Conservation (phyloP, 192 early-diverging fungal species). For the Linnemannia exigua region DNA sequence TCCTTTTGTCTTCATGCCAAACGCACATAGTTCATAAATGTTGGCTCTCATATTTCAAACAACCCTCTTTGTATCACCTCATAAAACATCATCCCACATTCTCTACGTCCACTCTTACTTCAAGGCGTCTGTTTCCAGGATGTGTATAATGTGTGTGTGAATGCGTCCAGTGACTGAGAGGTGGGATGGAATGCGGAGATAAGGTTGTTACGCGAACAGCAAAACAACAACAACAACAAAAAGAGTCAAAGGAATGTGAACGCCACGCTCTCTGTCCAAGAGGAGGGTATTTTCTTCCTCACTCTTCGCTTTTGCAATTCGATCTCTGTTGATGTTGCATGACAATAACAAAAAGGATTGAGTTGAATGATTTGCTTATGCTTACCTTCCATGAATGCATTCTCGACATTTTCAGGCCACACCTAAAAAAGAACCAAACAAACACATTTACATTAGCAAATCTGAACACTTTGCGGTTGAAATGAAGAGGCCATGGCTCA, state of each 20-base stretch:
- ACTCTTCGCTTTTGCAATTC: neutral
- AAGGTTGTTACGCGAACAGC: slow-evolving; percentile 6
- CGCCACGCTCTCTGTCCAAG: neutral
- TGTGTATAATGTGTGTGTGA: neutral
- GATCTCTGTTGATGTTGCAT: no score
- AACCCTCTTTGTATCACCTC: neutral
- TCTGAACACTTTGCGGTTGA: neutral
- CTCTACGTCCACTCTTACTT: slow-evolving; percentile 7
- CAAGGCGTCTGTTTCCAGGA: neutral
- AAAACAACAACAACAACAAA: neutral
- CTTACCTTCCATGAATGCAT: slow-evolving; percentile 73
- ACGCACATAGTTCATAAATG: neutral
- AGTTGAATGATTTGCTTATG: neutral
- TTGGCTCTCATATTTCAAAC: neutral
- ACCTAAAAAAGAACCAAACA: slow-evolving; percentile 47
- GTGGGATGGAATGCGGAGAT: slow-evolving; percentile 37
- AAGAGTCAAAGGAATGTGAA: neutral
- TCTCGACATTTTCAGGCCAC: slow-evolving; percentile 73
- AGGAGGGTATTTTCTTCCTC: neutral
- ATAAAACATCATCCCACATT: slow-evolving; percentile 31
- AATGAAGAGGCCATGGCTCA: neutral
- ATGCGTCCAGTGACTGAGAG: neutral
- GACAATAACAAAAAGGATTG: neutral
- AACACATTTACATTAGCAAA: neutral
- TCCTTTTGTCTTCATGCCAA: no score